These are phyloP conservation scores for Nyssa sinensis DNA, from an alignment of 148 eudicot genomes.

Conservation along the genomic window DNA sequence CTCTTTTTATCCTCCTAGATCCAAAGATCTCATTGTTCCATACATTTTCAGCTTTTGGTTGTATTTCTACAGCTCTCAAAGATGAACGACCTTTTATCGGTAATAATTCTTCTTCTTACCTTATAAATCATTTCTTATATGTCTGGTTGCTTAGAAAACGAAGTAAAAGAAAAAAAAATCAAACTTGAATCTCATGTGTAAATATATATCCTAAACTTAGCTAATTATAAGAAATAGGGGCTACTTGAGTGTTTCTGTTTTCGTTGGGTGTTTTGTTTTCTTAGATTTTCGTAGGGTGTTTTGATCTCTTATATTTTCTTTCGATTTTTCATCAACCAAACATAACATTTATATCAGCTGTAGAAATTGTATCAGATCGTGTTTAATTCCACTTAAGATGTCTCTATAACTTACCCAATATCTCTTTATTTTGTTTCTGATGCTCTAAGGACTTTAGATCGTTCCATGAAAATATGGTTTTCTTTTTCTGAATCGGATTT, in stretches of 20 bases:
- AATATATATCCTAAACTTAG: neutral
- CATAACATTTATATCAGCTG: neutral
- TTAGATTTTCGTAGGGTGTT: neutral
- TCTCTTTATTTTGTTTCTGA: neutral
- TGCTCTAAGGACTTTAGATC: neutral
- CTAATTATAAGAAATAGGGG: neutral
- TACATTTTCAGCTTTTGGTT: neutral
- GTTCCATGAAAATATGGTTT: neutral
- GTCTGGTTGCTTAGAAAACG: neutral
- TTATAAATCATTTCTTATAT: neutral
- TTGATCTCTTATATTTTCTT: no score
- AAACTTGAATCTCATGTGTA: neutral
- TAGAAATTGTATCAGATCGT: neutral
- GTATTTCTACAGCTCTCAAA: constrained; percentile 6
- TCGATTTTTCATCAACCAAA: neutral
- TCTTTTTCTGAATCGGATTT: neutral
- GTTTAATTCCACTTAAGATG: neutral
- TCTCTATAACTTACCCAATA: no score
- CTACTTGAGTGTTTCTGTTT: no score
- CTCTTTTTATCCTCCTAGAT: neutral
- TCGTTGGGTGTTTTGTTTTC: no score
- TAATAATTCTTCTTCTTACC: constrained; percentile 11
- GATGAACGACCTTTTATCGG: constrained; percentile 55
- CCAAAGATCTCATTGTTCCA: constrained; percentile 4
- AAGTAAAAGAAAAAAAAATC: neutral